Evolutionary conservation across 768 basidiomycete species (phyloP).

Genomic region (Phylloporus arenicola): DNA sequence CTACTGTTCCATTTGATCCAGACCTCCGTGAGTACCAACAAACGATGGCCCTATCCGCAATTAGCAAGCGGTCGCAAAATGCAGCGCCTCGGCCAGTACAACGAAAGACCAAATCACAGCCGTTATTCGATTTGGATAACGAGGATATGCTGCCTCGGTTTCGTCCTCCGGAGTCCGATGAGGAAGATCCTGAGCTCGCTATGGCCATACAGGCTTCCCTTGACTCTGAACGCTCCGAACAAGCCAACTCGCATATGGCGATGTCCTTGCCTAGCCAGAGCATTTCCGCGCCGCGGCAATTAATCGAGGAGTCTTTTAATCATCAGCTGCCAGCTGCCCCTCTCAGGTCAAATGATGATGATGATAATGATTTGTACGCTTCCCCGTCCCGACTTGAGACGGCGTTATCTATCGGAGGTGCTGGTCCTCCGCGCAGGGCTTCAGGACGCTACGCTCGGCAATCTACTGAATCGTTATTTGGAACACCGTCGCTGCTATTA

Average conservation of each 20-base stretch:
- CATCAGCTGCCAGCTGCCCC: background rate
- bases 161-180: constrained; percentile 27
- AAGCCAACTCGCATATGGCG: background rate
- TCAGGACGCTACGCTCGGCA: constrained; percentile 11
- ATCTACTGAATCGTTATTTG: constrained; percentile 29
- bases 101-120: constrained; percentile 35
- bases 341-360: background rate
- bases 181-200: constrained; percentile 53
- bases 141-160: constrained; percentile 36
- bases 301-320: background rate
- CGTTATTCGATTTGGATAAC: constrained; percentile 52
- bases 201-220: constrained; percentile 61
- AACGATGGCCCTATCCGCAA: constrained; percentile 55
- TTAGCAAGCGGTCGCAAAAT: constrained; percentile 44
- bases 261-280: constrained; percentile 6
- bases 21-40: constrained; percentile 62
- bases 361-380: constrained; percentile 44
- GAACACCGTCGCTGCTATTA: constrained; percentile 32
- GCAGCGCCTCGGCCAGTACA: constrained; percentile 27
- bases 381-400: constrained; percentile 60
- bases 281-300: constrained; percentile 4
- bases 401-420: constrained; percentile 60
- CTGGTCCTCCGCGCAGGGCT: constrained; percentile 34
- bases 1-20: constrained; percentile 39
- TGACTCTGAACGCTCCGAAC: constrained; percentile 24